Conservation (phyloP, 345 rosid genomes). For the Ceriops decandra region DNA sequence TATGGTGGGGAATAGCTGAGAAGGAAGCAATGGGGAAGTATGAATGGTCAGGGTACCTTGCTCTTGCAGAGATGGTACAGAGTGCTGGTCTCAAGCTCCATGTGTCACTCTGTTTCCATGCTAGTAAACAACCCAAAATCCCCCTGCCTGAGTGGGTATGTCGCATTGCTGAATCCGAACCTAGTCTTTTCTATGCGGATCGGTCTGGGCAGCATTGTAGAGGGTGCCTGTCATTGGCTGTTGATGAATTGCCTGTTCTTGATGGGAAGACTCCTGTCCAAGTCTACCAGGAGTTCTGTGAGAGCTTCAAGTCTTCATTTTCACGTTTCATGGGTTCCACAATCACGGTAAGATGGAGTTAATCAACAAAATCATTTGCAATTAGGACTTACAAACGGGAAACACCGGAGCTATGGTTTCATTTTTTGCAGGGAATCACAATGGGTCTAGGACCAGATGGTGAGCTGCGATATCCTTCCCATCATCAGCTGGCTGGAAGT, state of each 20-base stretch:
- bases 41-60: conserved; percentile 82
- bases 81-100: conserved; percentile 76
- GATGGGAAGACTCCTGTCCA: conserved; percentile 70
- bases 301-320: conserved; percentile 74
- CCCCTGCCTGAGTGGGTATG: conserved; percentile 76
- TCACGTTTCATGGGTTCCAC: conserved; percentile 63
- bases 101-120: conserved; percentile 72
- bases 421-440: conserved; percentile 62
- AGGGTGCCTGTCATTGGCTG: conserved; percentile 70
- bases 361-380: background rate
- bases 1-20: conserved; percentile 97
- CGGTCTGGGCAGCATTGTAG: conserved; percentile 47
- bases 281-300: conserved; percentile 63
- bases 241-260: conserved; percentile 72
- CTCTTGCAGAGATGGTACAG: conserved; percentile 73
- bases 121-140: conserved; percentile 38
- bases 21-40: conserved; percentile 71
- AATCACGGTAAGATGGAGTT: conserved; percentile 49
- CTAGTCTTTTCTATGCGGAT: conserved; percentile 55
- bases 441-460: conserved; percentile 89
- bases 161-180: conserved; percentile 46
- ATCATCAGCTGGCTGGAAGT: conserved; percentile 25
- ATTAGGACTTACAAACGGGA: background rate
- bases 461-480: conserved; percentile 80
- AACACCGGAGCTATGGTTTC: background rate